These are phyloP conservation scores for Monosporascus sp. DNA, from an alignment of 2,329 filamentous ascomycete genomes.

Conservation along the genomic window DNA sequence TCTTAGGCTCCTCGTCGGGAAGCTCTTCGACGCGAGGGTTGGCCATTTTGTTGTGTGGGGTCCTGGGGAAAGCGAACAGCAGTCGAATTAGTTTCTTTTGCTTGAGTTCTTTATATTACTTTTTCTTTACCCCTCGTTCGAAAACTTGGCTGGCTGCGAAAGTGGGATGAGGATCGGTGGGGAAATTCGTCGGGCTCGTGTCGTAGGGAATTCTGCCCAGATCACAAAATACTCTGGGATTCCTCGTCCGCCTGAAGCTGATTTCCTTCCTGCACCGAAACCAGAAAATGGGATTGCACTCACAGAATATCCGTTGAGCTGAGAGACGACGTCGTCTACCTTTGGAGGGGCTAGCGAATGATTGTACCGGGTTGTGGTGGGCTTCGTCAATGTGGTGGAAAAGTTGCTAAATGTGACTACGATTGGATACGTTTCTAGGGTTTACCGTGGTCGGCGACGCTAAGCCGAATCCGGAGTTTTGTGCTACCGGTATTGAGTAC, in stretches of 20 bases:
- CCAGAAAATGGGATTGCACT: no score
- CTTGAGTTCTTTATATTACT: background rate
- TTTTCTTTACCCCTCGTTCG: background rate
- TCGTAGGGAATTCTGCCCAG: no score
- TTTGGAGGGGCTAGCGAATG: conserved; percentile 14
- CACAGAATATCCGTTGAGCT: conserved; percentile 1
- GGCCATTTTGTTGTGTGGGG: conserved; percentile 60
- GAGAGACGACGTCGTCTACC: conserved; percentile 5
- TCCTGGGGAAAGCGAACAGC: conserved; percentile 8
- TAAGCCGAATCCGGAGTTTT: background rate
- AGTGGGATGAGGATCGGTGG: no score
- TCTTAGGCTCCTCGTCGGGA: conserved; percentile 84
- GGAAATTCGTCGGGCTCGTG: no score
- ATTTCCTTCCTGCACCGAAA: no score
- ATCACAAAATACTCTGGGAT: no score
- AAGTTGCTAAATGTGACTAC: conserved; percentile 13
- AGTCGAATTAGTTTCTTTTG: background rate
- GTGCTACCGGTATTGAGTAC: background rate
- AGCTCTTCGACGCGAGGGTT: conserved; percentile 98
- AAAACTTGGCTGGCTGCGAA: background rate
- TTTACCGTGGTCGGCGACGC: background rate
- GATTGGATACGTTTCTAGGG: background rate
- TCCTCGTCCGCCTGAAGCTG: no score
- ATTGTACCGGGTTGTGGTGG: conserved; percentile 7
- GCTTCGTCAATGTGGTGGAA: conserved; percentile 12